These are phyloP conservation scores for Rhododendron griersonianum DNA, from an alignment of 148 eudicot species.

Conservation along the genomic window DNA sequence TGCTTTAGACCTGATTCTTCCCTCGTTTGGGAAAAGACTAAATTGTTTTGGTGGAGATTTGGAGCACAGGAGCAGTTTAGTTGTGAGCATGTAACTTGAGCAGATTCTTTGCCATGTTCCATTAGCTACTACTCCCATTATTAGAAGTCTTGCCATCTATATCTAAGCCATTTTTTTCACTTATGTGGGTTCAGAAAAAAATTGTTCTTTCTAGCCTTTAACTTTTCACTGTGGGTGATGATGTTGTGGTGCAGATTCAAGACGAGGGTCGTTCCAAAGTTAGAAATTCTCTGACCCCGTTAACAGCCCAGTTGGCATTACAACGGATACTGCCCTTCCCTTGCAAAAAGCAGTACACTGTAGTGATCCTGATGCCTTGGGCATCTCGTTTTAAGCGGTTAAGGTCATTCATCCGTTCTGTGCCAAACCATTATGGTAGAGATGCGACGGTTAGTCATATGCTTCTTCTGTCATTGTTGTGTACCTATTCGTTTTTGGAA, in stretches of 20 bases:
- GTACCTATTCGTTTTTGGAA: not conserved
- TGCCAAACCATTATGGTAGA: constrained; percentile 21
- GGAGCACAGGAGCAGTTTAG: not conserved
- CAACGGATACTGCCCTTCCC: constrained; percentile 76
- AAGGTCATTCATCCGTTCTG: constrained; percentile 32
- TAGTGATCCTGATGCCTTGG: constrained; percentile 77
- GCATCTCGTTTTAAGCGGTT: constrained; percentile 35
- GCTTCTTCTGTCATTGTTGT: not conserved
- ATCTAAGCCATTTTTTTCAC: not conserved
- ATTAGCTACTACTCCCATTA: not conserved
- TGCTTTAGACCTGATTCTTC: not conserved
- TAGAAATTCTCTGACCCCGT: constrained; percentile 50
- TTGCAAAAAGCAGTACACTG: constrained; percentile 77
- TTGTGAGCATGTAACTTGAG: not conserved
- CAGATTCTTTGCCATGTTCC: not conserved
- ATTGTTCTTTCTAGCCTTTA: not conserved
- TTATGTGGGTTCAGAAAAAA: not conserved
- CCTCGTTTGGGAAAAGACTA: not conserved
- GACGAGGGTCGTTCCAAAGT: constrained; percentile 72
- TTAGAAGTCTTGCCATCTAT: not conserved
- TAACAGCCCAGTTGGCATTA: constrained; percentile 58
- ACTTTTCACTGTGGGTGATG: not conserved
- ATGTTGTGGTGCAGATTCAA: constrained; percentile 45
- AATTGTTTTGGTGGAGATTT: not conserved
- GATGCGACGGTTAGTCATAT: constrained; percentile 55